Evolutionary conservation across 805 yeast species (phyloP).

Genomic region (Lipomyces japonicus): DNA sequence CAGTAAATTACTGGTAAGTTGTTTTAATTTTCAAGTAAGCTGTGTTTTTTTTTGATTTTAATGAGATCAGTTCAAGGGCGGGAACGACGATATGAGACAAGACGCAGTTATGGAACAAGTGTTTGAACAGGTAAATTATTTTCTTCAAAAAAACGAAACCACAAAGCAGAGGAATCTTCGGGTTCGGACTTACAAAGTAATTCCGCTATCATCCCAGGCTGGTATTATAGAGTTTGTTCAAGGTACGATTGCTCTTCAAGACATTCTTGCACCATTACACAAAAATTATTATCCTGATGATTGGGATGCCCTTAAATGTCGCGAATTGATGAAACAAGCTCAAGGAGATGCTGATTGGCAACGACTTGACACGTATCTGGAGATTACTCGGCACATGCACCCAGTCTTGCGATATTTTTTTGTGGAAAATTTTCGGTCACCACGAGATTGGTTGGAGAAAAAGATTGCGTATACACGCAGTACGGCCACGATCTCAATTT

Average conservation of each 20-base stretch:
- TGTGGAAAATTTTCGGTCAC: slow-evolving; percentile 57
- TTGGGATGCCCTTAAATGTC: slow-evolving; percentile 53
- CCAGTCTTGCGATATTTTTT: slow-evolving; percentile 76
- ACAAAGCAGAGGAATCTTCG: slow-evolving; percentile 56
- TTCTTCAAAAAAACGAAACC: slow-evolving; percentile 54
- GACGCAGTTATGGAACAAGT: slow-evolving; percentile 98
- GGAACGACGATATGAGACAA: slow-evolving; percentile 88
- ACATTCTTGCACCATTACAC: slow-evolving; percentile 65
- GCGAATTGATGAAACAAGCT: slow-evolving; percentile 57
- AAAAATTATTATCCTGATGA: slow-evolving; percentile 41
- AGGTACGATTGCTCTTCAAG: slow-evolving; percentile 67
- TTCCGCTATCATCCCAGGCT: slow-evolving; percentile 81
- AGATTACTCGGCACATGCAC: slow-evolving; percentile 48
- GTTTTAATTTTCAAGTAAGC: background rate
- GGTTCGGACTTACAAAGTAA: slow-evolving; percentile 80
- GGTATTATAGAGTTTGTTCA: slow-evolving; percentile 90
- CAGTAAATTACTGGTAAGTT: slow-evolving; percentile 53
- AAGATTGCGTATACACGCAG: slow-evolving; percentile 68
- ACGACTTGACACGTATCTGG: slow-evolving; percentile 42
- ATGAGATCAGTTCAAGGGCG: slow-evolving; percentile 51
- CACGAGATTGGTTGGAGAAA: slow-evolving; percentile 70
- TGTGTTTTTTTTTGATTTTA: background rate
- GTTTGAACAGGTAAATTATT: slow-evolving; percentile 74
- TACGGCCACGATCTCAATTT: slow-evolving; percentile 76
- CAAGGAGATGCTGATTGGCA: slow-evolving; percentile 44